A percentile compares a stretch with the other conserved stretches of the same genome.
phyloP scores from a whole-genome alignment of 2,329 filamentous ascomycete genomes.

The Passalora sequoiae region DNA sequence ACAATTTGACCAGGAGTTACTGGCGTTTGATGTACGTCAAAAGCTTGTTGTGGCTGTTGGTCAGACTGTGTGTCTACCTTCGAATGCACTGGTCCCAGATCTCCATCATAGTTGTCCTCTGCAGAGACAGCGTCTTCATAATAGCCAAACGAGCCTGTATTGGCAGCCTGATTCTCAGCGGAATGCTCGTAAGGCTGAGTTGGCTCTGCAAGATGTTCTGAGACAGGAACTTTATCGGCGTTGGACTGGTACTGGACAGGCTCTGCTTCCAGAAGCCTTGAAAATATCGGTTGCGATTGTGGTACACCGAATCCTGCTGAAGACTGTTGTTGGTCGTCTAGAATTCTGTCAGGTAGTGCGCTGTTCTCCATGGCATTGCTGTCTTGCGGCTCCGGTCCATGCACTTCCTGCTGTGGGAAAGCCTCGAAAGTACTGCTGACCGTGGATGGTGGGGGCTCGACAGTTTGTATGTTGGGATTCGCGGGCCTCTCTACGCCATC shows the following conservation, averaged over 20 bases:
- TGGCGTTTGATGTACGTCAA: neutral
- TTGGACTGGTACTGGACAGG: neutral
- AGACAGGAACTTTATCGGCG: neutral
- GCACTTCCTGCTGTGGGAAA: neutral
- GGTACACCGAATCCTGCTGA: neutral
- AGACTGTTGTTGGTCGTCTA: neutral
- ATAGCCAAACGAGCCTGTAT: conserved; percentile 3
- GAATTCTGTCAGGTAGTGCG: too few species aligned
- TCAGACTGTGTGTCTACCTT: neutral
- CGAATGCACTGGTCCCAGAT: neutral
- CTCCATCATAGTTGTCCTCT: neutral
- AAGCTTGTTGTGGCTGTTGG: neutral
- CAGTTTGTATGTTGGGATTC: neutral
- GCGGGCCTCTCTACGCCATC: neutral
- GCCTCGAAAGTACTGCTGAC: too few species aligned
- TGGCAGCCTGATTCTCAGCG: neutral
- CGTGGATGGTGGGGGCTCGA: neutral
- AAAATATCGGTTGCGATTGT: neutral
- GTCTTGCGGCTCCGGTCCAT: neutral
- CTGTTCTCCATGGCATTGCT: too few species aligned
- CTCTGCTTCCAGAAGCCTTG: neutral
- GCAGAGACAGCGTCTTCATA: neutral
- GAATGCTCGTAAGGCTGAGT: neutral
- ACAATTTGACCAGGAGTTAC: neutral
- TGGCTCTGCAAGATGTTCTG: neutral